Evolutionary conservation across 768 basidiomycete species (phyloP).

Genomic region (Hygrophoropsis aurantiaca): DNA sequence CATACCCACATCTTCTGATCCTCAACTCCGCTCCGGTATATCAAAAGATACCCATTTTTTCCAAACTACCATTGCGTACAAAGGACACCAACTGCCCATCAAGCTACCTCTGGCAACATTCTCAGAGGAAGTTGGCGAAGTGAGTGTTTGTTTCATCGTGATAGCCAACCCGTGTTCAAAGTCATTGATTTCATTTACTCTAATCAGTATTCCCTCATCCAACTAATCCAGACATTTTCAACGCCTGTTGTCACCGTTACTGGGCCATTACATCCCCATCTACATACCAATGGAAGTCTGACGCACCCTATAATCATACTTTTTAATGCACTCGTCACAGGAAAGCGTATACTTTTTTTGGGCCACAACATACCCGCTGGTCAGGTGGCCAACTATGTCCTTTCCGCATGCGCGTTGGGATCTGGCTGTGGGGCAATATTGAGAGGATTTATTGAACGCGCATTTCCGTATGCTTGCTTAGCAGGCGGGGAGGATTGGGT

Average conservation of each 20-base stretch:
- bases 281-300: slow-evolving; percentile 86
- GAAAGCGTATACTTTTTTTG: slow-evolving; percentile 94
- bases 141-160: slow-evolving; percentile 42
- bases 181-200: slow-evolving; percentile 11
- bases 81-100: slow-evolving; percentile 82
- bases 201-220: slow-evolving; percentile 85
- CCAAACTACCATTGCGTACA: slow-evolving; percentile 82
- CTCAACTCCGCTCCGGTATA: slow-evolving; percentile 45
- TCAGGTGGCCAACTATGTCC: slow-evolving; percentile 86
- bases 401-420: slow-evolving; percentile 91
- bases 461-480: slow-evolving; percentile 95
- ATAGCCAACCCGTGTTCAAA: background rate
- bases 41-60: slow-evolving; percentile 94
- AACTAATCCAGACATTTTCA: slow-evolving; percentile 83
- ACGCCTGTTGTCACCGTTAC: slow-evolving; percentile 54
- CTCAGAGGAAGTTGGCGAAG: slow-evolving; percentile 95
- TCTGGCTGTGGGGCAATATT: slow-evolving; percentile 86
- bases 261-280: slow-evolving; percentile 84
- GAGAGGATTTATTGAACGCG: slow-evolving; percentile 84
- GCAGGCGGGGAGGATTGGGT: slow-evolving; percentile 89
- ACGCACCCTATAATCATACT: slow-evolving; percentile 95
- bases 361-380: slow-evolving; percentile 89
- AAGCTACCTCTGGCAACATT: slow-evolving; percentile 89
- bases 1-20: slow-evolving; percentile 46
- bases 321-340: slow-evolving; percentile 93